Evolutionary conservation across 2,329 filamentous ascomycete genomes (phyloP), one percentile per base, ranked within the genome.

Genomic region (Clonostachys solani): DNA sequence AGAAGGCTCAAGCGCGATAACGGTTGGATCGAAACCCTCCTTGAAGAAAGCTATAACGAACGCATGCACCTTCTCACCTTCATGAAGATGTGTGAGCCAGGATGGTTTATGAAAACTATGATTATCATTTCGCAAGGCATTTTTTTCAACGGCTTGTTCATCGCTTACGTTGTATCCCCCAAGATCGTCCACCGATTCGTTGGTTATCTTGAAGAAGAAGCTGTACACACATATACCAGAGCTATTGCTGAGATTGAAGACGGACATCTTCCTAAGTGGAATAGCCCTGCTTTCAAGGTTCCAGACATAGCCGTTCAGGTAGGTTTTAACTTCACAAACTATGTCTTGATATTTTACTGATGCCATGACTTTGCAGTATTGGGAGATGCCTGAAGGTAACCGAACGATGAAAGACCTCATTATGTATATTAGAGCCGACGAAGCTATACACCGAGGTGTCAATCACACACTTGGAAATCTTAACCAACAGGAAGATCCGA

Each of bases 201-300:
- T 46, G 94, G 92, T 2, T 97, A 97, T 58, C 81, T 99, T 12
- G 94, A 99, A 67, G 94, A 99, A 65, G 94, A 99, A 67, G 94
- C 94, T 9, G 92, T 97, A 2, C 80, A 95, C 61, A 99, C 94
- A 0, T 99, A 99, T 72, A 94, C 90, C 1, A 84, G 91, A 43
- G 89, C 90, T 50, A 87, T 97, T 57, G 75, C 83, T 54, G 94
- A 97, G 60, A 80, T 99, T 23, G 92, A 97, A 49, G 77, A 79
- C 4, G 92, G 92, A n/a, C 80, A 82, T 49, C 72, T 96, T 13
- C 91, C 92, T 1, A 83, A 83, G 56, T 99, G 94, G 92, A 74
- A 81, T 23, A 75, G 81, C 50, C 67, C 72, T 2, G 78, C 83
- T 7, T 84, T 95, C 59, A 58, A 77, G 46, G 89, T 94, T 4